Percentiles rank a stretch among this genome's conserved stretches.
These are phyloP conservation scores for Pharus latifolius DNA, from an alignment of 176 grass and related monocot species.

Conservation along the genomic window DNA sequence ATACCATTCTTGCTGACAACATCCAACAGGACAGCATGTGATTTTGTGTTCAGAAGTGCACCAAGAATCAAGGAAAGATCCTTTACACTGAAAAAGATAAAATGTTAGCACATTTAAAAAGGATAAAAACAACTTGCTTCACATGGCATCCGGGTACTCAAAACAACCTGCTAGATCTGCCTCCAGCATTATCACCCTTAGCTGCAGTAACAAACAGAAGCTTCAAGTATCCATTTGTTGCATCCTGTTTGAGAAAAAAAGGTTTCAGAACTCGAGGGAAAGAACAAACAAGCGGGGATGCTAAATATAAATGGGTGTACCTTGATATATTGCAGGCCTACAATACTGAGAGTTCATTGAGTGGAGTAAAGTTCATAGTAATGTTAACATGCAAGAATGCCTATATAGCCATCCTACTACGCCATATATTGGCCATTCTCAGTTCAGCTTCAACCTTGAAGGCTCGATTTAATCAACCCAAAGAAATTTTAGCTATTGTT, in stretches of 20 bases:
- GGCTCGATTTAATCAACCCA: too few relatives aligned
- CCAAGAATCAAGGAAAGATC: constrained; percentile 97
- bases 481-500: too few relatives aligned
- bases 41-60: constrained; percentile 95
- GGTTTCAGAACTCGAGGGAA: background rate
- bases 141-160: constrained; percentile 15
- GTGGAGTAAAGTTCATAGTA: background rate
- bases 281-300: constrained; percentile 1
- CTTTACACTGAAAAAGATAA: constrained; percentile 54
- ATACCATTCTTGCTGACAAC: constrained; percentile 90
- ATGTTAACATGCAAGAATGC: too few relatives aligned
- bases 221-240: constrained; percentile 81
- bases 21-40: constrained; percentile 56
- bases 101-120: constrained; percentile 23
- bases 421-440: too few relatives aligned
- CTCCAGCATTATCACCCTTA: constrained; percentile 52
- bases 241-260: constrained; percentile 45
- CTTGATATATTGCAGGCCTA: background rate
- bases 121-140: background rate
- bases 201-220: constrained; percentile 66
- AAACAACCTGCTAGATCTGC: constrained; percentile 76
- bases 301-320: background rate
- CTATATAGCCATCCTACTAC: too few relatives aligned
- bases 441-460: too few relatives aligned
- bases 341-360: too few relatives aligned